Conservation (phyloP, 805 yeast species). For the Candida hungchunana region DNA sequence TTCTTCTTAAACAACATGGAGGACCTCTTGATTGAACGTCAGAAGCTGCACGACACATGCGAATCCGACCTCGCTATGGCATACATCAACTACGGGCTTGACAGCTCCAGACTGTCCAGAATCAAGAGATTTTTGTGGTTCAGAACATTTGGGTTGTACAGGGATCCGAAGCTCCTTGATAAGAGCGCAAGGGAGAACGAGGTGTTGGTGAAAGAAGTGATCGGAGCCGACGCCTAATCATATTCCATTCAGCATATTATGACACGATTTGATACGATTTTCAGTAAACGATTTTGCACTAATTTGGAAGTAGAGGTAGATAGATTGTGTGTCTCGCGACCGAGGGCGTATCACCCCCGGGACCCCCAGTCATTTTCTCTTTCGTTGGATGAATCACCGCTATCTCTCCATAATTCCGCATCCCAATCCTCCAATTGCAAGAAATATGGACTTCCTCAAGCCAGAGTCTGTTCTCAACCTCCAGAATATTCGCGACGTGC, state of each 20-base stretch:
- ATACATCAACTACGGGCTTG: constrained; percentile 49
- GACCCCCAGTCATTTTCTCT: too few species aligned
- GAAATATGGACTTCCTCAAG: constrained; percentile 77
- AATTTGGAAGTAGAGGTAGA: too few species aligned
- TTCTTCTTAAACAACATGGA: constrained; percentile 35
- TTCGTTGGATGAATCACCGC: too few species aligned
- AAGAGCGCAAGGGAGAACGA: constrained; percentile 61
- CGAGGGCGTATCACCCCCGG: too few species aligned
- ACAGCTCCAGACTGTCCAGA: constrained; percentile 44
- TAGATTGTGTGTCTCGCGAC: too few species aligned
- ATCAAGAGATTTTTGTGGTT: constrained; percentile 57
- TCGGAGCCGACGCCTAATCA: constrained; percentile 49
- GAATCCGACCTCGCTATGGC: constrained; percentile 39
- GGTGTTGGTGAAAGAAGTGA: constrained; percentile 68
- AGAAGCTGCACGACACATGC: constrained; percentile 36
- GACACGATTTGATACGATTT: too few species aligned
- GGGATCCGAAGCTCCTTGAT: constrained; percentile 30
- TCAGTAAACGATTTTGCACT: too few species aligned
- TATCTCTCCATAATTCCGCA: too few species aligned
- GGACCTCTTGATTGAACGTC: constrained; percentile 29
- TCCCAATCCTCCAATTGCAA: too few species aligned
- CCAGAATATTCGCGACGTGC: constrained; percentile 74
- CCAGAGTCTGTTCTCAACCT: constrained; percentile 81
- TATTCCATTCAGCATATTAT: constrained; percentile 24
- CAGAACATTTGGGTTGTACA: constrained; percentile 35